A percentile compares a stretch with the other conserved stretches of the same genome.
phyloP scores from a whole-genome alignment of 768 basidiomycete species.

The Podaxis sp. region DNA sequence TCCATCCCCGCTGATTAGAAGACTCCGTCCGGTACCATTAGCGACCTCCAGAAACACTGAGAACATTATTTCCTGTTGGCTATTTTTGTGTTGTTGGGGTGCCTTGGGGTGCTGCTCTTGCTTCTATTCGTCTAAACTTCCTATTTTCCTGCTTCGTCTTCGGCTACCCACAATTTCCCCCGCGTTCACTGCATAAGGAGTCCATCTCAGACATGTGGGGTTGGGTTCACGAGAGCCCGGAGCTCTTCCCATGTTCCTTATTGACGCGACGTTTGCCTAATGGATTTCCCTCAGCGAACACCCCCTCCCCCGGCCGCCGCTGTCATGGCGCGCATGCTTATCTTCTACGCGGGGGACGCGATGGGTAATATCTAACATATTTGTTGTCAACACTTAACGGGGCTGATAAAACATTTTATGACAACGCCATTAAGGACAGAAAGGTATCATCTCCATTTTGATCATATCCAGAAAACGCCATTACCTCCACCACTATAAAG shows the following conservation, averaged over 20 bases:
- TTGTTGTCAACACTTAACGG: background rate
- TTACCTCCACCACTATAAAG: background rate
- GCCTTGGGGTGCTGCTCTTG: background rate
- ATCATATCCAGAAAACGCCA: background rate
- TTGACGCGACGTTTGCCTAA: background rate
- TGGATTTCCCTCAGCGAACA: background rate
- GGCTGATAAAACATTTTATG: background rate
- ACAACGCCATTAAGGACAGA: background rate
- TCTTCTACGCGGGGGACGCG: background rate
- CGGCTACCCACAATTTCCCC: background rate
- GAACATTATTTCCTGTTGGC: background rate
- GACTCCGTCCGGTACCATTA: background rate
- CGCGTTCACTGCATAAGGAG: background rate
- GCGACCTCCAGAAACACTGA: background rate
- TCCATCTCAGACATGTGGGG: background rate
- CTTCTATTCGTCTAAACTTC: background rate
- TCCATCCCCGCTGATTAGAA: conserved; percentile 5
- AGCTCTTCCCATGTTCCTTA: background rate
- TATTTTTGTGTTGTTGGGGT: background rate
- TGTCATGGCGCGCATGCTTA: background rate
- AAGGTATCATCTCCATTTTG: background rate
- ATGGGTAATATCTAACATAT: background rate
- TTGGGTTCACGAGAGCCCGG: background rate
- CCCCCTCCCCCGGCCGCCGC: background rate
- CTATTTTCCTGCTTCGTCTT: background rate